phyloP scores from a whole-genome alignment of 1,139 yeast species.

The Magnusiomyces suaveolens region DNA sequence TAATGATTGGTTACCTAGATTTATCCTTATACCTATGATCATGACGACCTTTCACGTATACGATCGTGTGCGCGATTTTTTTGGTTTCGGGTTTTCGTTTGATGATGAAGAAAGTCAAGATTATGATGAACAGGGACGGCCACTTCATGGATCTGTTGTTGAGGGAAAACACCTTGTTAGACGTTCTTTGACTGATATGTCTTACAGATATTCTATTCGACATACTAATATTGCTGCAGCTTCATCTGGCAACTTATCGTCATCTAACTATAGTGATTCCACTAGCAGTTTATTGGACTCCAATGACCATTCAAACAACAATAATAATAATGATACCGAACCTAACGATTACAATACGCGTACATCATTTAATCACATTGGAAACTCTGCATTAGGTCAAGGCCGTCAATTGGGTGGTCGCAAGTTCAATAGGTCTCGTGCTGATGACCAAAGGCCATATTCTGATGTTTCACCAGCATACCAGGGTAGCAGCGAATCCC shows the following conservation, averaged over 20 bases:
- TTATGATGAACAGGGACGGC: conserved; percentile 11
- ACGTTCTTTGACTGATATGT: conserved; percentile 28
- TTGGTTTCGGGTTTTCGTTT: conserved; percentile 46
- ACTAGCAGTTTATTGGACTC: not conserved
- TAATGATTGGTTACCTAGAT: conserved; percentile 66
- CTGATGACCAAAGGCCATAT: not conserved
- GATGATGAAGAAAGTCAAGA: conserved; percentile 43
- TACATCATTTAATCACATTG: not conserved
- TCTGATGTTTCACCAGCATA: not conserved
- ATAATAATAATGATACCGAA: not conserved
- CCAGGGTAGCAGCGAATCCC: not conserved
- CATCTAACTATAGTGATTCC: not conserved
- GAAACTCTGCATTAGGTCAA: not conserved
- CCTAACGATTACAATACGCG: not conserved
- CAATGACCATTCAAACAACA: not conserved
- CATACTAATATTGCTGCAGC: conserved; percentile 10
- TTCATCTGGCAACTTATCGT: conserved; percentile 7
- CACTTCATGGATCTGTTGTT: conserved; percentile 21
- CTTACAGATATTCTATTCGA: conserved; percentile 21
- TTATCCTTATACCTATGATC: conserved; percentile 56
- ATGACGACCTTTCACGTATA: conserved; percentile 60
- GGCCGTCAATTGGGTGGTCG: not conserved
- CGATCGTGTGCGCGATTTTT: conserved; percentile 46
- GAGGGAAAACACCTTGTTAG: conserved; percentile 34
- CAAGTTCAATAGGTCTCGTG: not conserved